Evolutionary conservation across 2,329 filamentous ascomycete genomes (phyloP).

Genomic region (Calonectria hongkongensis): DNA sequence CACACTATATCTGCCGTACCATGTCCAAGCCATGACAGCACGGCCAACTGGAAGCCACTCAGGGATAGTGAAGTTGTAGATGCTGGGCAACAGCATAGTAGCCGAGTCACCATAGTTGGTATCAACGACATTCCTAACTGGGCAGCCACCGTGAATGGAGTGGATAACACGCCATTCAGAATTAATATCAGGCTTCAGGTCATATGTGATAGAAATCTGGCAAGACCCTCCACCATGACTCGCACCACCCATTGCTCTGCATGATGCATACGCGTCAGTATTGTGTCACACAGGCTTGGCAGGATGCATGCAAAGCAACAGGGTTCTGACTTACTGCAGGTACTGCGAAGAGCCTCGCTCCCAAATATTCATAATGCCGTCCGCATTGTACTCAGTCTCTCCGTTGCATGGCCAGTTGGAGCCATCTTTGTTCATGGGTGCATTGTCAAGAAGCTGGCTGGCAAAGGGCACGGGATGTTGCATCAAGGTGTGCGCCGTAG

Average conservation of each 20-base stretch:
- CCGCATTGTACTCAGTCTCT: conserved; percentile 13
- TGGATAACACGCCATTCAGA: conserved; percentile 21
- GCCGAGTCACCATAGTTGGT: conserved; percentile 24
- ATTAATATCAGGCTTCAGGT: conserved; percentile 74
- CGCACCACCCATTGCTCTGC: conserved; percentile 28
- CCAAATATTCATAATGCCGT: conserved; percentile 24
- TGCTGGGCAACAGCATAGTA: not conserved
- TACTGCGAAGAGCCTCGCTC: conserved; percentile 13
- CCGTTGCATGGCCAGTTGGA: conserved; percentile 32
- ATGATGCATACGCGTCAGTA: not conserved
- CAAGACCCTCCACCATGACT: conserved; percentile 81
- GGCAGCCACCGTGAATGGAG: conserved; percentile 16
- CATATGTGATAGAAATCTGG: conserved; percentile 87
- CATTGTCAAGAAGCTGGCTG: conserved; percentile 24
- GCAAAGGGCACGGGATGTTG: conserved; percentile 26
- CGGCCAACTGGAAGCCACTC: conserved; percentile 8
- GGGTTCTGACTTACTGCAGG: conserved; percentile 13
- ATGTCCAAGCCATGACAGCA: conserved; percentile 83
- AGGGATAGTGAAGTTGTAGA: conserved; percentile 20
- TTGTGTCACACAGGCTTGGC: not conserved
- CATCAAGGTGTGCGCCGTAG: conserved; percentile 16
- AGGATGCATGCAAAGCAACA: not conserved
- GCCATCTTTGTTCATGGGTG: conserved; percentile 23
- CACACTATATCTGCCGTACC: conserved; percentile 91
- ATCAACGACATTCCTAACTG: conserved; percentile 1